Percentiles rank a stretch among this genome's conserved stretches.
Conservation (phyloP, 768 basidiomycete genomes). For the Termitomyces sp. region DNA sequence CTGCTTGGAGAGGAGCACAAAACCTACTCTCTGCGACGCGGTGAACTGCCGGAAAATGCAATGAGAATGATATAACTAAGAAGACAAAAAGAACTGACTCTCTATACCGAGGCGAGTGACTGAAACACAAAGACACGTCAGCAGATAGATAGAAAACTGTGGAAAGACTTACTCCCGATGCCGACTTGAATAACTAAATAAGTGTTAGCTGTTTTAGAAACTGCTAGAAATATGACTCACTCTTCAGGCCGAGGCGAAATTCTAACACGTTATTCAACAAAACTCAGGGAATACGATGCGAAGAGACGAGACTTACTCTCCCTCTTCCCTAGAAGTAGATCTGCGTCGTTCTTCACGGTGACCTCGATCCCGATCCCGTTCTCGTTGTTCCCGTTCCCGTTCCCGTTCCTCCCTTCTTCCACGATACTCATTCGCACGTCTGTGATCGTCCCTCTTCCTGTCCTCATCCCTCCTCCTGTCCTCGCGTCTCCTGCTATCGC, state of each 20-base stretch:
- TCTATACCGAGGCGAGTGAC: neutral
- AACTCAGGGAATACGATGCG: neutral
- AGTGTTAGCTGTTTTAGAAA: constrained; percentile 5
- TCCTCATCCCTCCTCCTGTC: constrained; percentile 31
- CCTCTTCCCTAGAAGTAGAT: constrained; percentile 60
- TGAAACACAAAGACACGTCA: neutral
- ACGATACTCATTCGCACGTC: constrained; percentile 25
- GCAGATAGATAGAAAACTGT: neutral
- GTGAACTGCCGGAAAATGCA: neutral
- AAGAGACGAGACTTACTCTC: constrained; percentile 75
- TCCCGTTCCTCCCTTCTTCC: constrained; percentile 28
- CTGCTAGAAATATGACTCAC: neutral
- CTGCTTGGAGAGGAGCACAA: neutral
- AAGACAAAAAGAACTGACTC: neutral
- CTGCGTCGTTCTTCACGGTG: constrained; percentile 21
- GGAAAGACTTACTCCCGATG: constrained; percentile 1
- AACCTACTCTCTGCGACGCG: neutral
- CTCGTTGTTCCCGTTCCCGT: constrained; percentile 13
- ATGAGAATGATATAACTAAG: neutral
- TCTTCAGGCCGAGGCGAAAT: constrained; percentile 3
- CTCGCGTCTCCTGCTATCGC: constrained; percentile 20
- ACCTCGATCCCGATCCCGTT: constrained; percentile 15
- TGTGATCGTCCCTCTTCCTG: constrained; percentile 27
- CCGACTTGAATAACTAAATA: neutral
- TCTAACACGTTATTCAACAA: neutral